phyloP scores from a whole-genome alignment of 73 alveolate species.

The Tetrahymena borealis region DNA sequence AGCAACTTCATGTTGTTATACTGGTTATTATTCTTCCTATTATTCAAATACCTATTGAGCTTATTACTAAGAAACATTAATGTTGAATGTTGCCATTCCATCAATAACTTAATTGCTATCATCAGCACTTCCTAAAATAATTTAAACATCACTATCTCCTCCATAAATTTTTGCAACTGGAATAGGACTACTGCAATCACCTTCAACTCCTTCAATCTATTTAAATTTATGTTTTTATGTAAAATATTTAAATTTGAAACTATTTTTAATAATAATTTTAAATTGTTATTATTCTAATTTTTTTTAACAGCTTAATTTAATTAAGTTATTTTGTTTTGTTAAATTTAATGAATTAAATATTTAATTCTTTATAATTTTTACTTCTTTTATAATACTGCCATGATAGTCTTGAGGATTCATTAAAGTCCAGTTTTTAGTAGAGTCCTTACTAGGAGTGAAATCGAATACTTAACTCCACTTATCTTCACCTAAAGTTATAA shows the following conservation, averaged over 20 bases:
- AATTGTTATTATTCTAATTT: background rate
- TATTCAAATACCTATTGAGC: background rate
- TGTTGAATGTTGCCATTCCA: background rate
- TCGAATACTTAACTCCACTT: slow-evolving; percentile 72
- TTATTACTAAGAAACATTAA: background rate
- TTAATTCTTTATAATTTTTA: background rate
- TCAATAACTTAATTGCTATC: background rate
- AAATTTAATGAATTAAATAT: background rate
- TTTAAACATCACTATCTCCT: slow-evolving; percentile 34
- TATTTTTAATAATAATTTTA: background rate
- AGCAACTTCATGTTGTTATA: background rate
- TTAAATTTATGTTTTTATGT: background rate
- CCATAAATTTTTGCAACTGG: slow-evolving; percentile 64
- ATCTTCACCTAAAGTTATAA: slow-evolving; percentile 45
- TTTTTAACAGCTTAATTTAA: background rate
- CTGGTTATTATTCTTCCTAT: background rate
- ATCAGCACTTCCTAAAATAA: slow-evolving; percentile 26
- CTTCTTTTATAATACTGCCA: background rate
- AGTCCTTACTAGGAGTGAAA: slow-evolving; percentile 50
- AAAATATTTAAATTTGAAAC: background rate
- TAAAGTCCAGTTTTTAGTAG: slow-evolving; percentile 39
- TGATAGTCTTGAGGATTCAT: slow-evolving; percentile 50
- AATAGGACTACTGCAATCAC: slow-evolving; percentile 28
- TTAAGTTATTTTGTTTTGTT: background rate
- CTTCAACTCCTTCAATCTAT: slow-evolving; percentile 55